Conservation (phyloP, 202 grass and related monocot species). For the Carex arenaria region DNA sequence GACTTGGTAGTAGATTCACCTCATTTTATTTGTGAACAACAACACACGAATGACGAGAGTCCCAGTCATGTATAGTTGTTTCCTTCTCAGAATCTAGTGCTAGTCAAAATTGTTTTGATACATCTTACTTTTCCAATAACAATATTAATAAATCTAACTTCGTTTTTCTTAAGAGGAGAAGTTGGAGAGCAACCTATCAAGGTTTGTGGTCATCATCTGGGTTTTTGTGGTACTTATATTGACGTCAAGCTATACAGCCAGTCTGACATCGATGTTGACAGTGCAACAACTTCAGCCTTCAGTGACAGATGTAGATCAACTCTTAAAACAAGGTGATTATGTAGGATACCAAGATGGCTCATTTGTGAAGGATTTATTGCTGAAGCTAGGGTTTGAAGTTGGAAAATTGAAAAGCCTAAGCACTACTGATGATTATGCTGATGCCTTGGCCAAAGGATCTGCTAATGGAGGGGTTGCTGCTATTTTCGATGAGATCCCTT, state of each 20-base stretch:
- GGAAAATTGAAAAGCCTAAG: conserved; percentile 39
- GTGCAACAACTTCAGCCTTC: conserved; percentile 74
- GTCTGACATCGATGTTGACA: conserved; percentile 92
- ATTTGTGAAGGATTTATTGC: conserved; percentile 36
- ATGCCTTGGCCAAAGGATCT: conserved; percentile 41
- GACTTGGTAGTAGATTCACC: too few species aligned
- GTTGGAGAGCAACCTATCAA: conserved; percentile 80
- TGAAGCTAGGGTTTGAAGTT: conserved; percentile 23
- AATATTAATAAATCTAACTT: background rate
- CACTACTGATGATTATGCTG: conserved; percentile 43
- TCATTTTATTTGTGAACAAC: background rate
- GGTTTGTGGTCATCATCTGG: conserved; percentile 68
- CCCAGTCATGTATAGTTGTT: background rate
- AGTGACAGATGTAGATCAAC: conserved; percentile 52
- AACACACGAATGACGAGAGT: too few species aligned
- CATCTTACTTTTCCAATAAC: background rate
- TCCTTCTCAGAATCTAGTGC: background rate
- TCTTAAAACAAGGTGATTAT: conserved; percentile 26
- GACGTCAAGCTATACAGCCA: conserved; percentile 92
- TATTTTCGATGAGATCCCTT: conserved; percentile 81
- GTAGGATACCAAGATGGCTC: conserved; percentile 65
- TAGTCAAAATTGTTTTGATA: background rate
- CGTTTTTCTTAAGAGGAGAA: conserved; percentile 61
- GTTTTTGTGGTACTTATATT: conserved; percentile 89
- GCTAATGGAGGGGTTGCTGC: conserved; percentile 57